A percentile compares a stretch with the other conserved stretches of the same genome.
Conservation (phyloP, 2,329 filamentous ascomycete species). For the Phyllosticta ampelicida region DNA sequence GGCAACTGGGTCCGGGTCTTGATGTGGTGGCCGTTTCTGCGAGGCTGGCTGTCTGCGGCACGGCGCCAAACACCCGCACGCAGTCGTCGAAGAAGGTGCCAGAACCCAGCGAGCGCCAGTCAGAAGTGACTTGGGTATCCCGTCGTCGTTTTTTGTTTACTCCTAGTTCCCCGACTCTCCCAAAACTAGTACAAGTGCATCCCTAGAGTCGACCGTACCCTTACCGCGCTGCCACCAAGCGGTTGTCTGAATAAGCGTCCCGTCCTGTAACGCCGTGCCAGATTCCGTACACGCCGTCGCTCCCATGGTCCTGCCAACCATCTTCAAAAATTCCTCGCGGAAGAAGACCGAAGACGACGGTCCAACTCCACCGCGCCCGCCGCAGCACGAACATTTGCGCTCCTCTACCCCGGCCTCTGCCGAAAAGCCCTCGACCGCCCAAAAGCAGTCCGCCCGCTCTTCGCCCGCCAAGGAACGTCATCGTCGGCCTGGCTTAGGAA, state of each 20-base stretch:
- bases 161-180: not conserved
- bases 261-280: constrained; percentile 1
- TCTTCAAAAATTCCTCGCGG: constrained; percentile 27
- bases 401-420: constrained; percentile 26
- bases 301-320: constrained; percentile 10
- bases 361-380: constrained; percentile 5
- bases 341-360: constrained; percentile 18
- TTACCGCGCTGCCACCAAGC: not conserved
- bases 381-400: constrained; percentile 12
- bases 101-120: not conserved
- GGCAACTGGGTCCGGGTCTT: not conserved
- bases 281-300: constrained; percentile 3
- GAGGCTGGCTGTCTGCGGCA: not conserved
- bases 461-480: constrained; percentile 20
- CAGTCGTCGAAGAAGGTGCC: not conserved
- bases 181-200: not conserved
- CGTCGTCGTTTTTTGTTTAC: constrained; percentile 2
- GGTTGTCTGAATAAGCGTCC: constrained; percentile 10
- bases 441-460: constrained; percentile 2
- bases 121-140: too few relatives aligned
- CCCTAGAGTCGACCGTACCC: not conserved
- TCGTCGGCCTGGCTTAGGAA: constrained; percentile 19
- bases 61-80: not conserved
- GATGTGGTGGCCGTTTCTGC: not conserved
- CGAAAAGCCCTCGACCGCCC: constrained; percentile 21